Percentiles rank a stretch among this genome's conserved stretches.
These are phyloP conservation scores for Magnusiomyces paraingens DNA, from an alignment of 1,139 yeast species.

Conservation along the genomic window DNA sequence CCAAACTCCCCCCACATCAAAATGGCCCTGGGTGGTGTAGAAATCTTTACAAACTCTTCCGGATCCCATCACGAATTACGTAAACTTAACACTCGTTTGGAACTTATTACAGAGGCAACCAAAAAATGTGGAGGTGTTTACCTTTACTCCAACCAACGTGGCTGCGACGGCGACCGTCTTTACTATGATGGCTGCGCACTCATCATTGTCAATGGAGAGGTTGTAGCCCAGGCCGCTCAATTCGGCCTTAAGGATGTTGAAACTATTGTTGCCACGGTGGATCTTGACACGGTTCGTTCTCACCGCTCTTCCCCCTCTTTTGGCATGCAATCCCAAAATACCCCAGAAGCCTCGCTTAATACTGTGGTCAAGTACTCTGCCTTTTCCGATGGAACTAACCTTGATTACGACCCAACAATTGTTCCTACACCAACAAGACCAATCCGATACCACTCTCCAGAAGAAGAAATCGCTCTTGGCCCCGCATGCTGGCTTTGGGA, in stretches of 20 bases:
- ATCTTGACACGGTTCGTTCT: slow-evolving; percentile 81
- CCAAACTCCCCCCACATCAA: slow-evolving; percentile 93
- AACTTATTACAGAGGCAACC: slow-evolving; percentile 85
- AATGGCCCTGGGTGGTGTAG: slow-evolving; percentile 93
- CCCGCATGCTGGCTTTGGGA: slow-evolving; percentile 99
- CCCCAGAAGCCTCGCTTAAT: slow-evolving; percentile 29
- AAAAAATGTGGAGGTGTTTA: slow-evolving; percentile 95
- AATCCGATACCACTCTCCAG: slow-evolving; percentile 68
- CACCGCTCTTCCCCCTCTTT: slow-evolving; percentile 72
- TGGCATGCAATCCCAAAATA: slow-evolving; percentile 57
- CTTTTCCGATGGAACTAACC: slow-evolving; percentile 10
- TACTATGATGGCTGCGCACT: slow-evolving; percentile 97
- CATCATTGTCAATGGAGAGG: slow-evolving; percentile 83
- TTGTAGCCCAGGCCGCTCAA: slow-evolving; percentile 90
- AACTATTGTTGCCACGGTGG: slow-evolving; percentile 88
- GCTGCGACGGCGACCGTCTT: slow-evolving; percentile 96
- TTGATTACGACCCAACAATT: slow-evolving; percentile 56
- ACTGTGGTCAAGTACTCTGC: slow-evolving; percentile 17
- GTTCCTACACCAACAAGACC: slow-evolving; percentile 49
- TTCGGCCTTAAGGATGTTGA: slow-evolving; percentile 87
- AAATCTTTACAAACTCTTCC: slow-evolving; percentile 87
- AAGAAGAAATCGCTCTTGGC: slow-evolving; percentile 93
- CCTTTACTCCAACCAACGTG: slow-evolving; percentile 88
- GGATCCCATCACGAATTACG: slow-evolving; percentile 96
- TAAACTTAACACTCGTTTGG: slow-evolving; percentile 75